Evolutionary conservation across 2,329 filamentous ascomycete species (phyloP).

Genomic region (Magnaporthiopsis rhizophila): DNA sequence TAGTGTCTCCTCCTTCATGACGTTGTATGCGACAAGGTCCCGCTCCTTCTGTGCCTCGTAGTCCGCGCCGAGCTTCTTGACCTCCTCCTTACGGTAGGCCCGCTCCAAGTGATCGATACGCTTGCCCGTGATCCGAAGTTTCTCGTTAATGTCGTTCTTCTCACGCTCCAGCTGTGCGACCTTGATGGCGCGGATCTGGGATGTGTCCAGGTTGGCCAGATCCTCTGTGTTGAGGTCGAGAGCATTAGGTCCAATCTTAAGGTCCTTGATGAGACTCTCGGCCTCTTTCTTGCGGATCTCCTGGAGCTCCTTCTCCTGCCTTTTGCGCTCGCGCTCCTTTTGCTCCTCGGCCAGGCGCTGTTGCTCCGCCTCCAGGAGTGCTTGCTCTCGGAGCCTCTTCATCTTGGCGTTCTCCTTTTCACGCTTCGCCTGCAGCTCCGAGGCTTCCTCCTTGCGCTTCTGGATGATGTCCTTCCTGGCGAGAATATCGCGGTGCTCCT

Average conservation of each 20-base stretch:
- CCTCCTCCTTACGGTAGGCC: slow-evolving; percentile 91
- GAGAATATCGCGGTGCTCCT: slow-evolving; percentile 81
- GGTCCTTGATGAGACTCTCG: slow-evolving; percentile 83
- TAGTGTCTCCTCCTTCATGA: slow-evolving; percentile 68
- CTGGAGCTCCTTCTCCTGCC: slow-evolving; percentile 78
- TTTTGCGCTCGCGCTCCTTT: slow-evolving; percentile 79
- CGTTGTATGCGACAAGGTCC: slow-evolving; percentile 75
- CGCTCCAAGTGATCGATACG: slow-evolving; percentile 95
- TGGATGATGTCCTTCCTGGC: slow-evolving; percentile 85
- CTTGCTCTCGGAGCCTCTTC: slow-evolving; percentile 79
- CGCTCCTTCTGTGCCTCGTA: slow-evolving; percentile 74
- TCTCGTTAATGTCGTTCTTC: slow-evolving; percentile 93
- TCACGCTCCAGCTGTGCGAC: slow-evolving; percentile 92
- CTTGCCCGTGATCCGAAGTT: slow-evolving; percentile 85
- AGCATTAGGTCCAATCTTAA: slow-evolving; percentile 78
- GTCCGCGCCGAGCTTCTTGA: slow-evolving; percentile 82
- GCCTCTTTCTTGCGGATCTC: slow-evolving; percentile 88
- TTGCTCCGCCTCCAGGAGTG: slow-evolving; percentile 82
- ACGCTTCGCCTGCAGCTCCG: slow-evolving; percentile 76
- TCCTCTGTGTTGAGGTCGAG: slow-evolving; percentile 70
- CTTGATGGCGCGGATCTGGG: slow-evolving; percentile 88
- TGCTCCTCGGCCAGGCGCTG: slow-evolving; percentile 88
- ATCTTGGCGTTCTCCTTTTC: slow-evolving; percentile 88
- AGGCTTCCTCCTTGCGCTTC: slow-evolving; percentile 94
- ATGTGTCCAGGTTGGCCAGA: slow-evolving; percentile 79